phyloP scores from a whole-genome alignment of 176 grass and related monocot genomes.

The Triticum dicoccoides region DNA sequence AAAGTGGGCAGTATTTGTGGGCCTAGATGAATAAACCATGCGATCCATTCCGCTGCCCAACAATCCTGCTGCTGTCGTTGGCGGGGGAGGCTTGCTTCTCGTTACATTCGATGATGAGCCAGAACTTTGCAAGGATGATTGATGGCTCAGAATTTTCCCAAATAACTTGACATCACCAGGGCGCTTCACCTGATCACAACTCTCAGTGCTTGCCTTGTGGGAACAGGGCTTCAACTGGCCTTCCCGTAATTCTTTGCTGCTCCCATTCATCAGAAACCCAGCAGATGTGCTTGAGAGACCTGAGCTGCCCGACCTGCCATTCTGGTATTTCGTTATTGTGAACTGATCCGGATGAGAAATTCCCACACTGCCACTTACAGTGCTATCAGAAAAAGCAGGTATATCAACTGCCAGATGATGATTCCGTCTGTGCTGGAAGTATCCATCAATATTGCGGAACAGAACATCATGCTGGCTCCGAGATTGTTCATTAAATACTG shows the following conservation, averaged over 20 bases:
- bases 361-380: constrained; percentile 3
- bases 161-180: constrained; percentile 82
- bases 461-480: constrained; percentile 32
- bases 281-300: constrained; percentile 19
- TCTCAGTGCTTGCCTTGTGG: constrained; percentile 36
- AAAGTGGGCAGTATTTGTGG: constrained; percentile 9
- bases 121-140: constrained; percentile 58
- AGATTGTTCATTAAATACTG: constrained; percentile 39
- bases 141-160: constrained; percentile 68
- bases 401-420: constrained; percentile 23
- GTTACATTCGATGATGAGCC: constrained; percentile 37
- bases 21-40: constrained; percentile 37
- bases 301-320: constrained; percentile 39
- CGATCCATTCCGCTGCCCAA: constrained; percentile 30
- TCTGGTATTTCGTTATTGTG: constrained; percentile 36
- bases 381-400: constrained; percentile 35
- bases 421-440: constrained; percentile 32
- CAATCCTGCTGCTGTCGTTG: constrained; percentile 25
- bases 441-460: constrained; percentile 37
- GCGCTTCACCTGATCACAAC: constrained; percentile 43
- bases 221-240: constrained; percentile 23
- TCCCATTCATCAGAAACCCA: constrained; percentile 15
- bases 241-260: constrained; percentile 18
- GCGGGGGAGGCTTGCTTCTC: constrained; percentile 39
- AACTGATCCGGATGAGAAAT: constrained; percentile 46